Evolutionary conservation across 768 basidiomycete species (phyloP).

Genomic region (Mycena haematopus): DNA sequence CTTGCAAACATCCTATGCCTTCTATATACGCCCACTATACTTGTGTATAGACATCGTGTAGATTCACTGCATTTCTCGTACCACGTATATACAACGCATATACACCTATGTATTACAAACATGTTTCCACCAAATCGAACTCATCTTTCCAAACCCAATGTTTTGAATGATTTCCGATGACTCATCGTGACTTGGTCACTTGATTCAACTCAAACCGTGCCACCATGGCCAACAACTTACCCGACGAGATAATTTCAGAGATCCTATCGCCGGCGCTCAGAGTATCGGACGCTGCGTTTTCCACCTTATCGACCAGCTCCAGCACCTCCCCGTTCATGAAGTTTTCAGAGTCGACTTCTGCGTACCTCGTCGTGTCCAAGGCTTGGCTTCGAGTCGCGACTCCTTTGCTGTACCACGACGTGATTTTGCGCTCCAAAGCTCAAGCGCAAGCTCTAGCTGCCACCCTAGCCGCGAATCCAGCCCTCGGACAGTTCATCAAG

Average conservation of each 20-base stretch:
- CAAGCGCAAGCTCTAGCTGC: constrained; percentile 14
- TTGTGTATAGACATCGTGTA: constrained; percentile 2
- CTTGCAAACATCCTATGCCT: not conserved
- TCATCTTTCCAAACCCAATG: no score
- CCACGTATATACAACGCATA: constrained; percentile 6
- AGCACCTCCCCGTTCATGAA: not conserved
- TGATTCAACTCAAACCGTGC: no score
- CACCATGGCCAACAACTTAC: constrained; percentile 6
- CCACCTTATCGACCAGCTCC: not conserved
- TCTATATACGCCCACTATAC: not conserved
- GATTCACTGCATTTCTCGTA: not conserved
- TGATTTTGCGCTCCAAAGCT: constrained; percentile 16
- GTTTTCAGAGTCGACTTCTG: constrained; percentile 15
- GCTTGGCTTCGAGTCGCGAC: constrained; percentile 25
- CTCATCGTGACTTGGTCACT: no score
- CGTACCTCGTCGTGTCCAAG: constrained; percentile 20
- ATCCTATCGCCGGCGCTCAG: constrained; percentile 11
- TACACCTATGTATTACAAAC: constrained; percentile 2
- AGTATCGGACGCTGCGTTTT: constrained; percentile 10
- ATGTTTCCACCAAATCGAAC: not conserved
- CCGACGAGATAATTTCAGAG: constrained; percentile 21
- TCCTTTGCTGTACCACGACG: constrained; percentile 20
- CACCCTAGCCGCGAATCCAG: constrained; percentile 7
- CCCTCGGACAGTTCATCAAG: constrained; percentile 21
- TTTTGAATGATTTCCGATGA: no score